Base-by-base conservation (phyloP, 2,329 filamentous ascomycete genomes). In the Endothia cerciana region DNA sequence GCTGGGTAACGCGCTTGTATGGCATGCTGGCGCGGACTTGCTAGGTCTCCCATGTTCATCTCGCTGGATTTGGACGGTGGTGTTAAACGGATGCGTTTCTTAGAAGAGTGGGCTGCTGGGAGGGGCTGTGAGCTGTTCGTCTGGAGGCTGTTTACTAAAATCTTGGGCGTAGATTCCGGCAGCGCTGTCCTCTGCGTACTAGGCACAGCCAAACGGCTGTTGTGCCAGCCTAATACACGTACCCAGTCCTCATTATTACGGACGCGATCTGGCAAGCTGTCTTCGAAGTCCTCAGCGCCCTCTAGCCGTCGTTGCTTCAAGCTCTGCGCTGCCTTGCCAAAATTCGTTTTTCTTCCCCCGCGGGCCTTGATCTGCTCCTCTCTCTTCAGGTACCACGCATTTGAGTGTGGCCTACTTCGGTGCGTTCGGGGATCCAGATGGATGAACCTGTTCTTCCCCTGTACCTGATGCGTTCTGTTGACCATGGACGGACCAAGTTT, bases 361-460 rank as follows among this genome's bases (percentile, higher is more conserved):
- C 85, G 81, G 1, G 73, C 73, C 49, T 74, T 70, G 36, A 88
- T 86, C 66, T 88, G 85, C 1, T 73, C 71, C 40, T 80, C 76
- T 67, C 87, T 88, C 19, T 74, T 72, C 19, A 70, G 72, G 60
- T 80, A 75, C 84, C 85, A 87, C 22, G 75, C 74, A 4, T 78
- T 70, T 0, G 81, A 78, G 55, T 78, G 78, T 2, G 74, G 74
- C 55, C 81, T 78, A 0, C 78, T 78, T 74, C 79, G 82, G 60
- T 85, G 82, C 1, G 82, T 77, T 1, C 80, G 79, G 0, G 85
- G 86, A 71, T 89, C 82, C 3, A 85, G 77, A 57, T 79, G 75
- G 0, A 78, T 74, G 69, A 80, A 87, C 73, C 36, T 76, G 71
- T 62, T 72, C 63, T 55, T 67, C 59, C 33, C 65, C 25, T 10